Percentiles rank a stretch among this genome's conserved stretches.
phyloP scores from a whole-genome alignment of 495 filamentous ascomycete species.

The Xylaria nigripes region DNA sequence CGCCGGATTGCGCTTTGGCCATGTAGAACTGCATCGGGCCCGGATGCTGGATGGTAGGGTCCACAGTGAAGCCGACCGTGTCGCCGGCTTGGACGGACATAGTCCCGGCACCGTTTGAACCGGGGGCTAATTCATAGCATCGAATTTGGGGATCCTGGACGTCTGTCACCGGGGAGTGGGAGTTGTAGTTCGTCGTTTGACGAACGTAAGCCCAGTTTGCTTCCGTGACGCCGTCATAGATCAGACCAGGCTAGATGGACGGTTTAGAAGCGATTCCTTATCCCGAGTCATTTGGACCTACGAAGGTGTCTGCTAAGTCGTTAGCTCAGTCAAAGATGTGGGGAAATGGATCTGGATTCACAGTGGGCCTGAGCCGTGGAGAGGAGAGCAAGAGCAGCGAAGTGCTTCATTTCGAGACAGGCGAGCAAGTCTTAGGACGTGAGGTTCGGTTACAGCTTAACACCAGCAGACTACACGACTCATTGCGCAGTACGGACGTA shows the following conservation, averaged over 20 bases:
- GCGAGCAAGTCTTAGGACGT: background rate
- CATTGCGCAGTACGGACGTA: background rate
- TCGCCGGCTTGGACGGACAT: constrained; percentile 35
- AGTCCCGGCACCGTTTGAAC: constrained; percentile 22
- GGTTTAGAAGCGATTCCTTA: background rate
- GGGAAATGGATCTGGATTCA: background rate
- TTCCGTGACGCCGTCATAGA: constrained; percentile 12
- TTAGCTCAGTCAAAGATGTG: background rate
- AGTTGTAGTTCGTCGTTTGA: constrained; percentile 33
- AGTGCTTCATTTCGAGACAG: constrained; percentile 8
- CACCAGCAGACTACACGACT: background rate
- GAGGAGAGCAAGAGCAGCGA: constrained; percentile 5
- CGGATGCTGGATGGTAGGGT: constrained; percentile 37
- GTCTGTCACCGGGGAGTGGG: constrained; percentile 36
- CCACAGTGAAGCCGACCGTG: constrained; percentile 35
- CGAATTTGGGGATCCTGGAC: constrained; percentile 41
- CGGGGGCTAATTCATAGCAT: constrained; percentile 33
- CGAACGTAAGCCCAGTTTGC: constrained; percentile 34
- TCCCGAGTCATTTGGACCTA: background rate
- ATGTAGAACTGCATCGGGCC: constrained; percentile 40
- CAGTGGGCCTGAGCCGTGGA: constrained; percentile 12
- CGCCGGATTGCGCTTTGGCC: constrained; percentile 39
- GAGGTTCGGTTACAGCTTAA: background rate
- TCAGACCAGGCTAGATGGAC: constrained; percentile 7
- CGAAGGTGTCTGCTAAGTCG: constrained; percentile 9